Base-by-base conservation (phyloP, 495 filamentous ascomycete species). In the Thozetella sp. region DNA sequence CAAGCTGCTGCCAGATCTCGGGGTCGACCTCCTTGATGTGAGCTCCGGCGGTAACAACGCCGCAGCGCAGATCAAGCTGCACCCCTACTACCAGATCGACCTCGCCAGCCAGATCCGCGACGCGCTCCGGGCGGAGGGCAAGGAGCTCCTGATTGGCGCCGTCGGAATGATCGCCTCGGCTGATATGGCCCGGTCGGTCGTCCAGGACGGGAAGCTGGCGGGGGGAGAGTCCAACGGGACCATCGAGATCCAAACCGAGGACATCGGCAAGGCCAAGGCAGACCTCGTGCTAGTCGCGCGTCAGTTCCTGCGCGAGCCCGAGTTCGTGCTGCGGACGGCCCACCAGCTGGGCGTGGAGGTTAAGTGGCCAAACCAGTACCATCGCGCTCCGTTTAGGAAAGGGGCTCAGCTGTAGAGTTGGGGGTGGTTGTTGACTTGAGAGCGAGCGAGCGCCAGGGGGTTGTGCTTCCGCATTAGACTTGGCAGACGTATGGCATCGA, bases 1-100 rank as follows among this genome's bases (percentile, higher is more conserved):
- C 15, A 83, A 84, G 62, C 67, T 88, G 24, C 79, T 93, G 0
- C 82, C 88, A 0, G 84, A 80, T 10, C 71, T 83, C 1, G 90
- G 88, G 2, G 78, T 96, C 23, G 92, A 94, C 72, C 69, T 94
- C 2, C 72, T 94, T 17, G 92, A 96, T 70, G 86, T 93, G 50
- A 88, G 83, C 59, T 86, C 87, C 0, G 89, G 82, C 3, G 92
- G 89, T 15, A 88, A 88, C 62, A 84, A 86, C 70, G 72, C 76
- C 27, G 65, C 71, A 17, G 88, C 90, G 71, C 75, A 82, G 58
- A 81, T 94, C 57, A 63, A 81, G 61, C 74, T 83, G 13, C 72
- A 80, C 60, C 69, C 71, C 4, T 74, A 79, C 52, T 91, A 86
- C 69, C 90, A 93, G 73, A 71, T 85, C 56, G 80, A 83, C 40